These are phyloP conservation scores for Ochetophila trinervis DNA, from an alignment of 306 rosid species.

Conservation along the genomic window DNA sequence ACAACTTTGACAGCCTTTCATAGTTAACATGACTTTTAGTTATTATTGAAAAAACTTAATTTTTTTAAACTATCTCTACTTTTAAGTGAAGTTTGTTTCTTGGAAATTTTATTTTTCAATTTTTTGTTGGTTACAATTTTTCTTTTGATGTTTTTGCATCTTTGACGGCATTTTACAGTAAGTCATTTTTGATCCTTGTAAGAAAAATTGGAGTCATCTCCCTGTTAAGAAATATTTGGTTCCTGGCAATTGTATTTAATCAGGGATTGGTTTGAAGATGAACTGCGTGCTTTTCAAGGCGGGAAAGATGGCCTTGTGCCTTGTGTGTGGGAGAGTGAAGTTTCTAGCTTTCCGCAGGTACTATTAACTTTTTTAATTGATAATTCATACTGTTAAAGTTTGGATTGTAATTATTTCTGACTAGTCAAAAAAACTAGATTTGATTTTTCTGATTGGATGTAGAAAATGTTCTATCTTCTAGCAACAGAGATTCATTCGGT, in stretches of 20 bases:
- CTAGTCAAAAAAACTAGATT: background rate
- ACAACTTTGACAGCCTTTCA: background rate
- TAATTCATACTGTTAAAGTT: background rate
- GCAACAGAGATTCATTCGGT: background rate
- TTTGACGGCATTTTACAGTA: background rate
- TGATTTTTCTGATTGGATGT: background rate
- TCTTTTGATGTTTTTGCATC: background rate
- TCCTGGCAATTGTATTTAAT: constrained; percentile 24
- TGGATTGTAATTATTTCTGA: background rate
- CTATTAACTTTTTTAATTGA: background rate
- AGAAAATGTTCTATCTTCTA: background rate
- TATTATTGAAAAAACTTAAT: constrained; percentile 4
- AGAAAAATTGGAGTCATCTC: constrained; percentile 8
- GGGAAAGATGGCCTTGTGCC: constrained; percentile 91
- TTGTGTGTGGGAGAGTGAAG: constrained; percentile 81
- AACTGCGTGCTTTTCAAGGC: constrained; percentile 96
- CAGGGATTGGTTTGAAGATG: constrained; percentile 99
- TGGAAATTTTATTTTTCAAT: too few species aligned
- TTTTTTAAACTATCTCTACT: background rate
- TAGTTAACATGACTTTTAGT: background rate
- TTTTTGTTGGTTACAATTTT: background rate
- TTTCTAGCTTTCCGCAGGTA: constrained; percentile 94
- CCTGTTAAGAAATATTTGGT: constrained; percentile 6
- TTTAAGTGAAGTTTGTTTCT: too few species aligned
- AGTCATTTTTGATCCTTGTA: background rate